Base-by-base conservation (phyloP, 2,329 filamentous ascomycete genomes). In the Ophiostoma piceae region DNA sequence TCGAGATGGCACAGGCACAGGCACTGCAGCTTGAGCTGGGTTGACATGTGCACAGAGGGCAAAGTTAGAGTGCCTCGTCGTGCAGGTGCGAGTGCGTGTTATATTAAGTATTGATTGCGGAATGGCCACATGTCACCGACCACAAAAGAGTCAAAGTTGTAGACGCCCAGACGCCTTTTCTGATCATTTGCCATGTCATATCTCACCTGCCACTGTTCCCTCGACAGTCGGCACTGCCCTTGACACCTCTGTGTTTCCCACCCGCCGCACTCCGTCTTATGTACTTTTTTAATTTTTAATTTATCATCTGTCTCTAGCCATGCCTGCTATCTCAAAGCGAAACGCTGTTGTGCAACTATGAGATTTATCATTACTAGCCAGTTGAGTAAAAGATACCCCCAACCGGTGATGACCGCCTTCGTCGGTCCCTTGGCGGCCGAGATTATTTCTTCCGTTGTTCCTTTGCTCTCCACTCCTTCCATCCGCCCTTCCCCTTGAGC, bases 161-260 rank as follows among this genome's bases (percentile, higher is more conserved):
- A 19, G 16, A n/a, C 19, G 7, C 6, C 43, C 7, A 19, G 16
- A n/a, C 19, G 7, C 6, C 43, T 47, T 19, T 19, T 41, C 39
- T 47, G 9, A 47, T 47, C 43, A 47, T n/a, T 8, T 6, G 19
- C 19, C 16, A 47, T 47, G 43, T 47, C 43, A 47, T 47, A 19
- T 19, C 43, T 47, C 43, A 47, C 43, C 19, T 47, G 19, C 22
- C 37, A 32, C 35, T 35, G 51, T n/a, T 66, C 68, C 16, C 32
- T 39, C 16, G 60, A 37, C 60, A 65, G 14, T 65, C 60, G 60
- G 60, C 60, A 65, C 60, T 37, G 32, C 60, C 60, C 60, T 65
- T 37, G 60, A 37, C 60, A 65, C 60, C 60, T 65, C 60, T 35
- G 57, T 62, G 57, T n/a, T 62, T 62, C 57, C 60, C 29, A 39